These are phyloP conservation scores for Termitomyces sp. DNA, from an alignment of 768 basidiomycete species.

Conservation along the genomic window DNA sequence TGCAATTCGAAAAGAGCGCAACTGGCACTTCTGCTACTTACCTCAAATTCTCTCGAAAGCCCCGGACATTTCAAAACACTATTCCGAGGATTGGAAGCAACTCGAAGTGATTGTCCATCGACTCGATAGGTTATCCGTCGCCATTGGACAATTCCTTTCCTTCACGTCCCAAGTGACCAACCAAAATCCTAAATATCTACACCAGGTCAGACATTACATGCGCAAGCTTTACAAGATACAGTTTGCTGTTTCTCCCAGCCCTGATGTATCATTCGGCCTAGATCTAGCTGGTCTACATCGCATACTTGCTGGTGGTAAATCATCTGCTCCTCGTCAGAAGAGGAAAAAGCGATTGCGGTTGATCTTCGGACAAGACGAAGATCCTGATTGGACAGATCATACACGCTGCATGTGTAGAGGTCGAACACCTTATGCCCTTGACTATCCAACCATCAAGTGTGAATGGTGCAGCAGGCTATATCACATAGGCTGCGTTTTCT, in stretches of 20 bases:
- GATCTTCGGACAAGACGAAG: constrained; percentile 71
- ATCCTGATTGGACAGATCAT: constrained; percentile 66
- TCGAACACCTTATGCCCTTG: constrained; percentile 51
- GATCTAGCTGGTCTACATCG: constrained; percentile 82
- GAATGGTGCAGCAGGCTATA: constrained; percentile 61
- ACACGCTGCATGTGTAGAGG: constrained; percentile 82
- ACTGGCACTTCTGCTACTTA: constrained; percentile 79
- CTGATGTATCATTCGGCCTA: constrained; percentile 76
- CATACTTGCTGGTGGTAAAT: constrained; percentile 66
- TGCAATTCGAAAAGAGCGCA: constrained; percentile 74
- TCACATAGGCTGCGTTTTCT: constrained; percentile 75
- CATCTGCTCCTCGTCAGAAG: constrained; percentile 45
- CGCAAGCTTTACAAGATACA: constrained; percentile 86
- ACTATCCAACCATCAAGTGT: constrained; percentile 63
- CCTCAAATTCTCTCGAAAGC: constrained; percentile 65
- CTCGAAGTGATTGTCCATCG: constrained; percentile 77
- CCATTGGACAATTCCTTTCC: constrained; percentile 77
- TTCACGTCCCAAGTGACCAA: constrained; percentile 66
- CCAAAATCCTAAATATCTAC: constrained; percentile 71
- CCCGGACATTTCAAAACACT: constrained; percentile 74
- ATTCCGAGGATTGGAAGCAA: constrained; percentile 77
- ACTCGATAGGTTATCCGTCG: constrained; percentile 66
- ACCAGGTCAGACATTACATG: constrained; percentile 87
- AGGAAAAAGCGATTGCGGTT: constrained; percentile 56
- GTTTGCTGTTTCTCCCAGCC: constrained; percentile 80